Evolutionary conservation across 768 basidiomycete genomes (phyloP).

Genomic region (Collybia nuda): DNA sequence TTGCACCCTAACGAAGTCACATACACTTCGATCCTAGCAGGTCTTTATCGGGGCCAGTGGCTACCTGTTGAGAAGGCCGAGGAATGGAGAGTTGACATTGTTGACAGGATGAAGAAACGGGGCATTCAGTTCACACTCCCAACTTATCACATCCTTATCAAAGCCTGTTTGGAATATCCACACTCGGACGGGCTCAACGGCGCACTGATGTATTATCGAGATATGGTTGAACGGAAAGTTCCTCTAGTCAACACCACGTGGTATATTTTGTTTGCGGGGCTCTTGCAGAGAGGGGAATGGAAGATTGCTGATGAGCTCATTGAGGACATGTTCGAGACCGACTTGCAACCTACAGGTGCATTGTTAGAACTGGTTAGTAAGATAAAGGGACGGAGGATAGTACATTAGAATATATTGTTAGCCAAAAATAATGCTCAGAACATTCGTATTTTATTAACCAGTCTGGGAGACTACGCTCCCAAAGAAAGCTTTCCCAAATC

Average conservation of each 20-base stretch:
- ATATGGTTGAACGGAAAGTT: conserved; percentile 54
- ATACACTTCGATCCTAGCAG: conserved; percentile 78
- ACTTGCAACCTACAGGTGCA: conserved; percentile 43
- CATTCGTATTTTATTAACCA: not conserved
- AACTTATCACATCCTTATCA: conserved; percentile 78
- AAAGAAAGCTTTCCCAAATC: conserved; percentile 65
- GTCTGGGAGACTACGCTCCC: conserved; percentile 35
- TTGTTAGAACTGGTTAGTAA: conserved; percentile 49
- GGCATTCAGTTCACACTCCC: conserved; percentile 56
- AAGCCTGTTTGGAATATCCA: conserved; percentile 57
- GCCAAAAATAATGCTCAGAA: not conserved
- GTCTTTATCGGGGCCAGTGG: conserved; percentile 63
- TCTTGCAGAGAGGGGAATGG: conserved; percentile 61
- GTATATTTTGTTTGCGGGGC: conserved; percentile 71
- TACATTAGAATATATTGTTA: not conserved
- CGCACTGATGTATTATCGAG: conserved; percentile 58
- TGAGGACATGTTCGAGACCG: conserved; percentile 52
- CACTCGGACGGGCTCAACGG: conserved; percentile 48
- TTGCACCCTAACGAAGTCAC: conserved; percentile 73
- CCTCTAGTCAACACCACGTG: conserved; percentile 65
- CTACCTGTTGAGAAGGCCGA: conserved; percentile 41
- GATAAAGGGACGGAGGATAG: conserved; percentile 35
- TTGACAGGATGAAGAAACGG: conserved; percentile 56
- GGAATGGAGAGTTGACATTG: conserved; percentile 48
- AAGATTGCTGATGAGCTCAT: conserved; percentile 58